These are phyloP conservation scores for Fraxinus americana DNA, from an alignment of 257 asterid species.

Conservation along the genomic window DNA sequence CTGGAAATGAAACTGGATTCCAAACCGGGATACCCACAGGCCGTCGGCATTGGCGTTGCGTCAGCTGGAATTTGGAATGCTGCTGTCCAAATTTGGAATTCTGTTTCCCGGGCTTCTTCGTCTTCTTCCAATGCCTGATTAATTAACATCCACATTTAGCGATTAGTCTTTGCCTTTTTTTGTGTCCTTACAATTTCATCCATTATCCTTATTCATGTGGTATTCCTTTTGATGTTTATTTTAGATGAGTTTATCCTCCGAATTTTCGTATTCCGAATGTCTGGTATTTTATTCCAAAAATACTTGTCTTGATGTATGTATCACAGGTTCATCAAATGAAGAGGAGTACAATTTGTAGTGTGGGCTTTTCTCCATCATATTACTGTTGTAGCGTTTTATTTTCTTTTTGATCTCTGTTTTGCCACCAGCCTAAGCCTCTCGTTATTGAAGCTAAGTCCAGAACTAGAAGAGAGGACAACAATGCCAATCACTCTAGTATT, in stretches of 20 bases:
- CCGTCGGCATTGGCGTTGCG: constrained; percentile 68
- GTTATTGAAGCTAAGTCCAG: background rate
- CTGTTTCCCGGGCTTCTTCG: constrained; percentile 54
- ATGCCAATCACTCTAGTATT: constrained; percentile 73
- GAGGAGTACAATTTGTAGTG: background rate
- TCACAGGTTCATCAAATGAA: background rate
- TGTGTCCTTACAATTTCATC: background rate
- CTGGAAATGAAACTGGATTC: constrained; percentile 82
- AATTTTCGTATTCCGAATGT: background rate
- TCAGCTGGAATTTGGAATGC: constrained; percentile 63
- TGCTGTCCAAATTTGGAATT: constrained; percentile 58
- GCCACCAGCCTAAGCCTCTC: background rate
- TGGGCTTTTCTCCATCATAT: background rate
- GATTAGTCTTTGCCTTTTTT: background rate
- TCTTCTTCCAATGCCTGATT: constrained; percentile 14
- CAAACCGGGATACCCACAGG: constrained; percentile 77
- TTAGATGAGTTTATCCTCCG: background rate
- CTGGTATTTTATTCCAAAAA: background rate
- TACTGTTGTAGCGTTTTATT: background rate
- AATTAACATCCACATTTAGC: background rate
- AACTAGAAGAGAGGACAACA: constrained; percentile 17
- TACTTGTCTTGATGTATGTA: background rate
- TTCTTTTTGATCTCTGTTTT: background rate
- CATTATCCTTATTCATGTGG: background rate
- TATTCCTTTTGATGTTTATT: background rate